A percentile compares a stretch with the other conserved stretches of the same genome.
Evolutionary conservation across 108 stramenopile genomes (phyloP).

Genomic region (Stephanodiscus triporus): DNA sequence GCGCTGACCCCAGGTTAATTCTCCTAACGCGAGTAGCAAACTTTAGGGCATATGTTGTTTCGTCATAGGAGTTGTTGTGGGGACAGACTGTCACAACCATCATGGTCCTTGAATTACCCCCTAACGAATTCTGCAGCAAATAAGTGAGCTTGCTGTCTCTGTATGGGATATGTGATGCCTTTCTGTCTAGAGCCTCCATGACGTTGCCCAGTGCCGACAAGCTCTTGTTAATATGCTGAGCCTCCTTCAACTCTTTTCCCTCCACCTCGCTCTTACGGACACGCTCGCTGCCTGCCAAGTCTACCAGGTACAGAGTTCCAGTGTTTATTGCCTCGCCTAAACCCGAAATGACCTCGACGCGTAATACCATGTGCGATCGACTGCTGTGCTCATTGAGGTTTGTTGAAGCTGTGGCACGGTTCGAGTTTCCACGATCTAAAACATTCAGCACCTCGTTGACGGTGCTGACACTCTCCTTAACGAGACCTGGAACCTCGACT

Average conservation of each 20-base stretch:
- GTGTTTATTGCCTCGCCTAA: conserved; percentile 72
- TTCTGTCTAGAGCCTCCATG: conserved; percentile 93
- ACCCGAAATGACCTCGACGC: conserved; percentile 84
- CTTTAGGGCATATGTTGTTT: conserved; percentile 95
- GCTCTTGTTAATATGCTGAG: conserved; percentile 98
- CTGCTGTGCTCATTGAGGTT: conserved; percentile 96
- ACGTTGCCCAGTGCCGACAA: conserved; percentile 98
- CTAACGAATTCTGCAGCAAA: conserved; percentile 93
- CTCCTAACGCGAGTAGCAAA: conserved; percentile 96
- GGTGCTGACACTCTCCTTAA: conserved; percentile 78
- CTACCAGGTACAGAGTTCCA: conserved; percentile 92
- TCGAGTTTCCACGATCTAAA: conserved; percentile 86
- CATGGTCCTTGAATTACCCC: conserved; percentile 95
- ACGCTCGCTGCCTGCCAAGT: conserved; percentile 99
- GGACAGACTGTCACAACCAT: conserved; percentile 97
- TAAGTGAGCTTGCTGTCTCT: conserved; percentile 96
- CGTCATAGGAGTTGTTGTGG: conserved; percentile 84
- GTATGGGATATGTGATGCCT: conserved; percentile 92
- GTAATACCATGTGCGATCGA: conserved; percentile 96
- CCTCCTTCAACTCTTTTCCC: conserved; percentile 93
- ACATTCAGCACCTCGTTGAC: conserved; percentile 85
- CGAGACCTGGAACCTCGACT: conserved; percentile 94
- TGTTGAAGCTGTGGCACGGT: conserved; percentile 93
- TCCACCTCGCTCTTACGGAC: conserved; percentile 94
- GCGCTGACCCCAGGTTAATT: conserved; percentile 89